A percentile compares a stretch with the other conserved stretches of the same genome.
Conservation (phyloP, 2,329 filamentous ascomycete genomes). For the Gaeumannomyces sp. region DNA sequence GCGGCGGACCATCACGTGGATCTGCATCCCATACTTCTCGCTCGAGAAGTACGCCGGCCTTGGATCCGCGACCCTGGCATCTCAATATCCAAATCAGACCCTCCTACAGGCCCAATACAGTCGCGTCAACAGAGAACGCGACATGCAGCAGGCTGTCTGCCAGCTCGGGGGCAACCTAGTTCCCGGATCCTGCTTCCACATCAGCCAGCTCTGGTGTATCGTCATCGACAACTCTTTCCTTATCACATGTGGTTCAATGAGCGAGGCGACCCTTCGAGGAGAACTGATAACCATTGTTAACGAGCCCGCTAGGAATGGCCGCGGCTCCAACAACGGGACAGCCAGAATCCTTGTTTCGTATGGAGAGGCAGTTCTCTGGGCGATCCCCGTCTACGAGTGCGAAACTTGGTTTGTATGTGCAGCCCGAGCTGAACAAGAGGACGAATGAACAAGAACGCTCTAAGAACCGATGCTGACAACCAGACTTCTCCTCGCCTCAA, state of each 20-base stretch:
- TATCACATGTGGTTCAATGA: slow-evolving; percentile 35
- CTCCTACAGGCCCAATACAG: slow-evolving; percentile 38
- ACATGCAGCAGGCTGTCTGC: slow-evolving; percentile 41
- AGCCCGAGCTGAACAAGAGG: background rate
- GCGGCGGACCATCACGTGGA: slow-evolving; percentile 28
- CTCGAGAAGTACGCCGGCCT: slow-evolving; percentile 37
- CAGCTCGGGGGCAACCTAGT: slow-evolving; percentile 25
- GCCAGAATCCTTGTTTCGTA: slow-evolving; percentile 29
- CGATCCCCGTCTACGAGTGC: slow-evolving; percentile 32
- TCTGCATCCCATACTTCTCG: slow-evolving; percentile 42
- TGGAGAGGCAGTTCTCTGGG: slow-evolving; percentile 31
- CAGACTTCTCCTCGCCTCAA: slow-evolving; percentile 4
- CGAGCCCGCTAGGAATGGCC: slow-evolving; percentile 21
- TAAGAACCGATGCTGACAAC: background rate
- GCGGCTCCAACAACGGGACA: slow-evolving; percentile 12
- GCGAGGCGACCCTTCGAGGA: slow-evolving; percentile 26
- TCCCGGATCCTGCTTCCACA: slow-evolving; percentile 37
- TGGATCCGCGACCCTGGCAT: slow-evolving; percentile 21
- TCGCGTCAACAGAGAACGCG: slow-evolving; percentile 30
- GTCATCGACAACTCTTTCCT: slow-evolving; percentile 35
- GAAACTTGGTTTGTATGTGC: slow-evolving; percentile 39
- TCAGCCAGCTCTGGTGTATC: slow-evolving; percentile 42
- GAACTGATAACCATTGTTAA: slow-evolving; percentile 25
- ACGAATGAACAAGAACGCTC: background rate
- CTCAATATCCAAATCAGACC: slow-evolving; percentile 35